Base-by-base conservation (phyloP, 495 filamentous ascomycete genomes). In the Letharia columbiana region DNA sequence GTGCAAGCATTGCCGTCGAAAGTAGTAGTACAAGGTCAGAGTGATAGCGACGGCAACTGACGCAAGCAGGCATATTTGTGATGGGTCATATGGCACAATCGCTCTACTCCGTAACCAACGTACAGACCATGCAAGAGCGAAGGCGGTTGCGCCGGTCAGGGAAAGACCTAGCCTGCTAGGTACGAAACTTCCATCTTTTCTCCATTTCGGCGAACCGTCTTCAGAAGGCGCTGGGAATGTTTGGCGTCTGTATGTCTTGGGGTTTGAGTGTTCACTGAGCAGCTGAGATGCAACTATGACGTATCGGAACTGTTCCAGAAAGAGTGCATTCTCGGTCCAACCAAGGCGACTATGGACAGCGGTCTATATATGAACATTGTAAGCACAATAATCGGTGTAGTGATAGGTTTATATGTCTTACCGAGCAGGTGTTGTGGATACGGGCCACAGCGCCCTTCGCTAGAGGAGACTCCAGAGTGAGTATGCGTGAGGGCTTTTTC, bases 231-330 rank as follows among this genome's bases (percentile, higher is more conserved):
- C 77, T 15, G 76, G 77, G 68, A 80, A 80, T 49, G 75, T 78
- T 33, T 77, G 77, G 33, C 79, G 79, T 62, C 77, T 81, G 70
- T 82, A 71, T 20, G 69, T 61, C 39, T 65, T 70, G 42, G 75
- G 73, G 40, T 81, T 81, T 39, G 83, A 80, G 62, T 87, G 85
- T 62, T 91, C 87, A 69, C 83, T 90, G 62, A 98, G 79, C 31
- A 98, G 83, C 72, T 96, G 94, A 49, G 94, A 98, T 39, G 93
- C 92, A 61, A 98, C 87, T 67, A 98, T 93, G 42, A 92, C 88
- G 73, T 98, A 98, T 35, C 94, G 89, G 64, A 98, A 97, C 70
- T 93, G 89, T 79, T 98, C 94, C 59, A 98, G 82, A 71, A 98
- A 98, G 56, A 86, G 83, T 67, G 87, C 81, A 71, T 94, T 96